phyloP scores from a whole-genome alignment of 305 asterid genomes.

The Fraxinus xanthoxyloides region DNA sequence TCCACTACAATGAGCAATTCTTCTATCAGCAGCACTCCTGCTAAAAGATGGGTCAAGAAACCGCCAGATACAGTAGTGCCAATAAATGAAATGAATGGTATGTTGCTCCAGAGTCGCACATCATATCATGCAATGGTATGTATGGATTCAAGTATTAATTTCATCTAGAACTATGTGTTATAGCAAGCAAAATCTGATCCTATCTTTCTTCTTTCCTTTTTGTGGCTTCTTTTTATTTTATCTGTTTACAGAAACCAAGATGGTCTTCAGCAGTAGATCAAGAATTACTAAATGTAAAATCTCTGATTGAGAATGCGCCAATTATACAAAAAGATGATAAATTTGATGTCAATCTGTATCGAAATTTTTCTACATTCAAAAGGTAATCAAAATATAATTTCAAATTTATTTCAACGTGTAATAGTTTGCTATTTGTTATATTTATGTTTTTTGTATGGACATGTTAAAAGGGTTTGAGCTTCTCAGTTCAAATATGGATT shows the following conservation, averaged over 20 bases:
- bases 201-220: not conserved
- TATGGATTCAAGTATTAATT: not conserved
- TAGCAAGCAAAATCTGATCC: constrained; percentile 5
- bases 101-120: constrained; percentile 43
- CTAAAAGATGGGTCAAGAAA: constrained; percentile 21
- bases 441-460: not conserved
- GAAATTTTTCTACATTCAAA: constrained; percentile 68
- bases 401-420: not conserved
- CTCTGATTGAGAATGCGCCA: constrained; percentile 53
- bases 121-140: constrained; percentile 53
- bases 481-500: not conserved
- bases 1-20: constrained; percentile 21
- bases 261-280: constrained; percentile 64
- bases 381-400: constrained; percentile 43
- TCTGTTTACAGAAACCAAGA: constrained; percentile 49
- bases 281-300: constrained; percentile 44
- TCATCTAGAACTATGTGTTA: constrained; percentile 9
- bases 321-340: constrained; percentile 37
- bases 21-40: constrained; percentile 20
- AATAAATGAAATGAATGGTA: constrained; percentile 57
- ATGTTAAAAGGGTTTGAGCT: constrained; percentile 6
- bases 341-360: constrained; percentile 54
- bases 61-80: constrained; percentile 36
- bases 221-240: constrained; percentile 1
- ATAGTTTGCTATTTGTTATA: not conserved